Evolutionary conservation across 2,329 filamentous ascomycete genomes (phyloP), one percentile per base, ranked within the genome.

Genomic region (Scytalidium lignicola): DNA sequence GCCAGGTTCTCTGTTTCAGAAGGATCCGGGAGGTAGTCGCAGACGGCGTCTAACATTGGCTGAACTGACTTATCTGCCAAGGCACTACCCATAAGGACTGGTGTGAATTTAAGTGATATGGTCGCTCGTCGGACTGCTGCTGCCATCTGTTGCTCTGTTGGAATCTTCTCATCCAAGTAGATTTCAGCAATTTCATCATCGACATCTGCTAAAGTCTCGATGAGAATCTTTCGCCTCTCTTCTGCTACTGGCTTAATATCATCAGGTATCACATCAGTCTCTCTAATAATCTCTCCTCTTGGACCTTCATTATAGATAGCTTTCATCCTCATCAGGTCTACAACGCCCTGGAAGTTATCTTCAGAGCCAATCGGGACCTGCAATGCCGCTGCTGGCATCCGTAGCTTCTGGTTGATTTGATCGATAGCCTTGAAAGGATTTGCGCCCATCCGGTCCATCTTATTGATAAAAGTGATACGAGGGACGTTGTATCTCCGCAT

Each of bases 401-500:
- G 91, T 55, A 99, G 81, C 73, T 99, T 99, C 62, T 85, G 81
- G 74, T 96, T 96, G 76, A 99, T 97, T 72, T 96, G 91, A 39
- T 99, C 92, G 50, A 99, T 84, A 8, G 90, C 91, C 72, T 95
- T 96, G 83, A 91, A 99, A 8, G 93, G 93, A 67, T 99, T 97
- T 56, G 93, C 89, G 52, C 93, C 93, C 87, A 96, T 96, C 57
- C 93, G 86, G 66, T 99, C 93, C 92, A 99, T 97, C 79, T 99
- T 99, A 76, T 99, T 99, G 67, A 99, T 83, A 65, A 99, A 99
- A 48, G 88, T 95, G 67, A 99, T 85, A 61, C 93, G 82, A 53
- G 93, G 93, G 55, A 99, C 85, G 65, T 97, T 92, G 77, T 99
- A 99, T 59, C 93, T 85, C 75, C 90, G 89, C 93, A 99, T 99